Evolutionary conservation across 148 eudicot genomes (phyloP).

Genomic region (Camellia granthamiana): DNA sequence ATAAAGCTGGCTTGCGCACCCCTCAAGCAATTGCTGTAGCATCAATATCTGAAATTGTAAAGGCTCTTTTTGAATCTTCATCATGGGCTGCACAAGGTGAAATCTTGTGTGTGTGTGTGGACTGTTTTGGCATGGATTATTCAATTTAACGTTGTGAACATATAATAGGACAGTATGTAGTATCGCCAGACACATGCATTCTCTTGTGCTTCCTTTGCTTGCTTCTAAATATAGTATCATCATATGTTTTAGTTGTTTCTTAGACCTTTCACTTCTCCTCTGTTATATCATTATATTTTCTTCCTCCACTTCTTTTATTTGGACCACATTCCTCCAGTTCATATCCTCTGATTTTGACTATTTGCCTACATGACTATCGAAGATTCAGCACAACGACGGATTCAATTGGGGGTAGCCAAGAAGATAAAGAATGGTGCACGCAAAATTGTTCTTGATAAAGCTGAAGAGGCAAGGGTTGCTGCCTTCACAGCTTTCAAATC

Average conservation of each 20-base stretch:
- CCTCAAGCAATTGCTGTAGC: conserved; percentile 94
- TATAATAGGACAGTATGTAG: not conserved
- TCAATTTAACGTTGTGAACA: not conserved
- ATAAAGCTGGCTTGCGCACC: conserved; percentile 89
- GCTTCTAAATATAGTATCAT: not conserved
- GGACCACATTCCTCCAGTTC: not conserved
- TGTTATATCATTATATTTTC: not conserved
- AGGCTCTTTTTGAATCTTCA: conserved; percentile 90
- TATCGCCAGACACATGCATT: not conserved
- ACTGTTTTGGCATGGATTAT: not conserved
- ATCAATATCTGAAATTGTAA: conserved; percentile 68
- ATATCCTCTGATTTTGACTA: conserved; percentile 4
- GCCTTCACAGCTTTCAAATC: conserved; percentile 96
- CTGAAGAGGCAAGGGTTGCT: conserved; percentile 94
- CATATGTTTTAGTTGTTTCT: not conserved
- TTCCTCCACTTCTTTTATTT: not conserved
- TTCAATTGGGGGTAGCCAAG: conserved; percentile 85
- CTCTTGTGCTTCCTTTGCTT: not conserved
- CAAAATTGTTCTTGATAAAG: conserved; percentile 91
- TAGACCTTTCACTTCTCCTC: not conserved
- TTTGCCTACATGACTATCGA: conserved; percentile 21
- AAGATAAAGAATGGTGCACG: conserved; percentile 95
- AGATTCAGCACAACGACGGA: conserved; percentile 64
- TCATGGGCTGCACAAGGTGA: conserved; percentile 88
- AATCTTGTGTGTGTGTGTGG: conserved; percentile 2